phyloP scores from a whole-genome alignment of 2,329 filamentous ascomycete genomes.

The Pleoardoris graminearum region DNA sequence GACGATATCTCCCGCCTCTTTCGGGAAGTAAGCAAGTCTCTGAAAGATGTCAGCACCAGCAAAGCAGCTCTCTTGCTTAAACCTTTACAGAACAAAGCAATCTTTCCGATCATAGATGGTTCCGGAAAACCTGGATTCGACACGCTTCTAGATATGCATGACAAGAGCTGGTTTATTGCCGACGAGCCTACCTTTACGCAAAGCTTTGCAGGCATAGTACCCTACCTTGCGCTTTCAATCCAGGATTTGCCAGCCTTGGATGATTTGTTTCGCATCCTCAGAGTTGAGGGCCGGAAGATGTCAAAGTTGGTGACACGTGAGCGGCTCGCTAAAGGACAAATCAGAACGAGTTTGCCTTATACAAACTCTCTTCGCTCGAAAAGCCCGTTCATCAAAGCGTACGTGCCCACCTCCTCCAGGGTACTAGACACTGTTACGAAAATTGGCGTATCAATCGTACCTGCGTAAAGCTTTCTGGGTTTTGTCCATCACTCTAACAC shows the following conservation, averaged over 20 bases:
- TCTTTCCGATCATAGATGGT: background rate
- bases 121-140: background rate
- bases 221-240: background rate
- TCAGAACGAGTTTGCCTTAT: background rate
- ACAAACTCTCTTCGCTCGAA: background rate
- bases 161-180: constrained; percentile 7
- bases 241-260: background rate
- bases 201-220: constrained; percentile 6
- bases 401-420: background rate
- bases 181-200: background rate
- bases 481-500: too few relatives aligned
- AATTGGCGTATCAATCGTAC: too few relatives aligned
- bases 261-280: background rate
- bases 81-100: background rate
- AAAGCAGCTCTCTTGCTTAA: constrained; percentile 1
- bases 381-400: constrained; percentile 2
- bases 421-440: too few relatives aligned
- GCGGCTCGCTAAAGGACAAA: background rate
- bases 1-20: constrained; percentile 1
- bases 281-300: background rate
- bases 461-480: background rate
- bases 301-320: background rate
- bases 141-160: background rate
- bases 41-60: constrained; percentile 1
- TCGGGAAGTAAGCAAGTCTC: background rate